Conservation (phyloP, 495 filamentous ascomycete genomes). For the Amorphotheca resinae region DNA sequence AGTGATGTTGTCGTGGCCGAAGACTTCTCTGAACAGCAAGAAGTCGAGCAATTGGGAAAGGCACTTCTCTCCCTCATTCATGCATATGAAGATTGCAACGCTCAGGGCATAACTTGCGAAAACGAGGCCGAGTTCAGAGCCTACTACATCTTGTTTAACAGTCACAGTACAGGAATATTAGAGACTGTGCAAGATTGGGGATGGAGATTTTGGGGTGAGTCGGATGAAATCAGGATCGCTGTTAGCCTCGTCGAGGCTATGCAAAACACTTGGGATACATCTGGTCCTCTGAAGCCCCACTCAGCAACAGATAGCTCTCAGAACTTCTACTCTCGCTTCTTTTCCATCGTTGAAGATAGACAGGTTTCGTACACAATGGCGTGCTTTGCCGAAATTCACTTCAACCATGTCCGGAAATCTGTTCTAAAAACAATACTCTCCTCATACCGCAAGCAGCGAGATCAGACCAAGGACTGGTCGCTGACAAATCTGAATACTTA, state of each 20-base stretch:
- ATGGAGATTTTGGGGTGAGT: conserved; percentile 54
- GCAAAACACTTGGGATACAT: conserved; percentile 47
- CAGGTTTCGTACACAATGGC: conserved; percentile 81
- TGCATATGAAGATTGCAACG: conserved; percentile 66
- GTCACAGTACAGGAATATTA: conserved; percentile 62
- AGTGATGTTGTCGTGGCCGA: conserved; percentile 45
- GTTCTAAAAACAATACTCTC: conserved; percentile 58
- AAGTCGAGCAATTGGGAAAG: conserved; percentile 83
- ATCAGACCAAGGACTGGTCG: conserved; percentile 66
- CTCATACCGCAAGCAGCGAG: conserved; percentile 46
- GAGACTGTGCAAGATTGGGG: conserved; percentile 71
- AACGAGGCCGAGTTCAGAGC: conserved; percentile 88
- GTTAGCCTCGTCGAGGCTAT: conserved; percentile 32
- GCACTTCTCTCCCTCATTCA: conserved; percentile 79
- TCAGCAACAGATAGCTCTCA: conserved; percentile 35
- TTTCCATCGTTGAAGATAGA: conserved; percentile 55
- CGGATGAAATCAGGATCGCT: conserved; percentile 36
- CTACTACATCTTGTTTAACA: conserved; percentile 78
- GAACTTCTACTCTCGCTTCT: conserved; percentile 59
- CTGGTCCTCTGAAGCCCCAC: conserved; percentile 52
- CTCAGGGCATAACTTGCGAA: conserved; percentile 31
- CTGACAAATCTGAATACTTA: conserved; percentile 49
- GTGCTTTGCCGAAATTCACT: conserved; percentile 85
- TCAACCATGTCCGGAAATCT: conserved; percentile 64
- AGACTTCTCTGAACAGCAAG: conserved; percentile 78